A percentile compares a stretch with the other conserved stretches of the same genome.
Evolutionary conservation across 225 moss, liverwort and hornwort species (phyloP).

Genomic region (Marchantia paleacea): DNA sequence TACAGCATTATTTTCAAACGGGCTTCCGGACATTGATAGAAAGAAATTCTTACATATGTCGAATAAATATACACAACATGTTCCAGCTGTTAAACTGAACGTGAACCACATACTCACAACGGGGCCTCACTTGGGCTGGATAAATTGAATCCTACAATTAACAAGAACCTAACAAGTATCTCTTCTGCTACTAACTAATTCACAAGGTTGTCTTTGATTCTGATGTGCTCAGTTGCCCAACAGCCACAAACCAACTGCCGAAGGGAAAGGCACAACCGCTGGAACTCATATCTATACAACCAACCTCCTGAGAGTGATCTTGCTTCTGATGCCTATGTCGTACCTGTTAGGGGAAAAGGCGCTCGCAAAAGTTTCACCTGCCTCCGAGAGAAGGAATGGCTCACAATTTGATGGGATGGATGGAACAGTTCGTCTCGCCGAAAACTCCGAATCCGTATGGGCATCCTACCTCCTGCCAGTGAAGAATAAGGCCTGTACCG

Average conservation of each 20-base stretch:
- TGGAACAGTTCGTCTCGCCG: constrained; percentile 8
- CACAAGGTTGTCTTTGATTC: no score
- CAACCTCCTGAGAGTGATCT: background rate
- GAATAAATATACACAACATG: background rate
- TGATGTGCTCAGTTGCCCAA: no score
- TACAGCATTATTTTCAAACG: no score
- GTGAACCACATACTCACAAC: background rate
- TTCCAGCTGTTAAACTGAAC: background rate
- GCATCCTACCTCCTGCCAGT: constrained; percentile 17
- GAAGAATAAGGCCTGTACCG: constrained; percentile 12
- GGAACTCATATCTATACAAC: background rate
- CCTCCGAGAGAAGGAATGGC: background rate
- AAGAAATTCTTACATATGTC: background rate
- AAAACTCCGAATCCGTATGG: constrained; percentile 19
- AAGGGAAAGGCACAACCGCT: background rate
- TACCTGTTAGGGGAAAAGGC: background rate
- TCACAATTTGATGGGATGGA: constrained; percentile 8
- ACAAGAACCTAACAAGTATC: background rate
- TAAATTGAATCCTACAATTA: background rate
- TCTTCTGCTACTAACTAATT: background rate
- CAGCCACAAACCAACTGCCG: background rate
- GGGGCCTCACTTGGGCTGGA: background rate
- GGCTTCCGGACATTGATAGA: no score
- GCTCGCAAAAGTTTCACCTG: background rate
- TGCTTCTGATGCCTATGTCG: background rate